A percentile compares a stretch with the other conserved stretches of the same genome.
These are phyloP conservation scores for Fusarium veterinarium DNA, from an alignment of 2,329 filamentous ascomycete species.

Conservation along the genomic window DNA sequence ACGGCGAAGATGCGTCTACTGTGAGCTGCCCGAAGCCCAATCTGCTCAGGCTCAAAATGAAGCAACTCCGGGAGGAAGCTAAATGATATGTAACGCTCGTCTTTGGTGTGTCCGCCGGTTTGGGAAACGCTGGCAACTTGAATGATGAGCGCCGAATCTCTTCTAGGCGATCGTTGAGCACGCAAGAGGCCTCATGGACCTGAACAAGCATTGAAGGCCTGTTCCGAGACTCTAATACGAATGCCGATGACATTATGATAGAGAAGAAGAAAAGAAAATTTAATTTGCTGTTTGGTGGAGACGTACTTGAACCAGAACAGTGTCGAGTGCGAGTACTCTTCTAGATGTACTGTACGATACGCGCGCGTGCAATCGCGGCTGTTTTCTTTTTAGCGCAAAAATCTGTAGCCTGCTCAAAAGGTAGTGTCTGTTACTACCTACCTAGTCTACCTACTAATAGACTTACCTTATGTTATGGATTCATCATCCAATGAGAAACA, in stretches of 20 bases:
- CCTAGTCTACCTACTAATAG: no score
- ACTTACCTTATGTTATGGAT: not conserved
- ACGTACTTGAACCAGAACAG: slow-evolving; percentile 42
- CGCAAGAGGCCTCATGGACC: slow-evolving; percentile 85
- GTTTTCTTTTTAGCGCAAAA: slow-evolving; percentile 1
- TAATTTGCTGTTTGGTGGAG: slow-evolving; percentile 46
- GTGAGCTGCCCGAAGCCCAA: slow-evolving; percentile 87
- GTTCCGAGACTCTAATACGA: slow-evolving; percentile 99
- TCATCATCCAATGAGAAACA: not conserved
- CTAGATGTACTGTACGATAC: slow-evolving; percentile 19
- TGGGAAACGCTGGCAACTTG: slow-evolving; percentile 71
- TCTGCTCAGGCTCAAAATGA: slow-evolving; percentile 85
- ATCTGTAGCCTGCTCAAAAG: not conserved
- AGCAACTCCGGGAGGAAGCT: slow-evolving; percentile 69
- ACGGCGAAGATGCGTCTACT: slow-evolving; percentile 80
- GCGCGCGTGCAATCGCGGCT: slow-evolving; percentile 29
- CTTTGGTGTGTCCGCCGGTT: slow-evolving; percentile 58
- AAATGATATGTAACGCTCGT: slow-evolving; percentile 60
- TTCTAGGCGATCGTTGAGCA: slow-evolving; percentile 99
- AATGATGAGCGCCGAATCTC: slow-evolving; percentile 76
- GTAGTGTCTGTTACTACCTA: no score
- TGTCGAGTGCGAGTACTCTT: slow-evolving; percentile 1
- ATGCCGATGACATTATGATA: slow-evolving; percentile 83
- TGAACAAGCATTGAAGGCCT: slow-evolving; percentile 94
- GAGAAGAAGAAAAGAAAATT: slow-evolving; percentile 51